Evolutionary conservation across 208 protist species (phyloP).

Genomic region (Trypanosoma platydactyli): DNA sequence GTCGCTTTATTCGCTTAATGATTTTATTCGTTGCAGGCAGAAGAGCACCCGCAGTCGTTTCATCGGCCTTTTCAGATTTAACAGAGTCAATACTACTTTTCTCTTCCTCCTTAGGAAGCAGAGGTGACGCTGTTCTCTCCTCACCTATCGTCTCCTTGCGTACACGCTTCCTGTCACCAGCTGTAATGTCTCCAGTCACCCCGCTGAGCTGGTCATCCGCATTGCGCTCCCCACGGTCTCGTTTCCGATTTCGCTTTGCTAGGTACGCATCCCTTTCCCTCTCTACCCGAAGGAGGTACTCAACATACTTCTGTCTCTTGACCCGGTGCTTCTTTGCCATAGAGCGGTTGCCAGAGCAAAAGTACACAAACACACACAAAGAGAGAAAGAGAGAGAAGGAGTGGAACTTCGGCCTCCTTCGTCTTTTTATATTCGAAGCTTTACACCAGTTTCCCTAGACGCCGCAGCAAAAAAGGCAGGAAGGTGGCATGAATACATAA

Average conservation of each 20-base stretch:
- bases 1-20: constrained; percentile 12
- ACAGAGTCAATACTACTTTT: neutral
- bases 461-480: neutral
- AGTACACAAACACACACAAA: neutral
- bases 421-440: neutral
- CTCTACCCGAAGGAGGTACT: constrained; percentile 65
- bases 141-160: constrained; percentile 22
- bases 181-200: constrained; percentile 19
- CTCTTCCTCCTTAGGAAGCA: neutral
- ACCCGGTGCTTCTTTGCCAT: constrained; percentile 91
- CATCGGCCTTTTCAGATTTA: neutral
- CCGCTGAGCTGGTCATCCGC: constrained; percentile 39
- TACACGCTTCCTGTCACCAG: constrained; percentile 25
- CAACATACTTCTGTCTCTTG: constrained; percentile 83
- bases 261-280: constrained; percentile 77
- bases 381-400: constrained; percentile 5
- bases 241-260: constrained; percentile 71
- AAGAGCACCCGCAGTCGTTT: neutral
- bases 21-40: neutral
- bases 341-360: neutral
- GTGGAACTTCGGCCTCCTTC: neutral
- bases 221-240: constrained; percentile 51
- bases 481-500: neutral
- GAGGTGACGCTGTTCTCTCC: neutral
- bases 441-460: neutral